A percentile compares a stretch with the other conserved stretches of the same genome.
phyloP scores from a whole-genome alignment of 1,284 basidiomycete species.

The Apiotrichum gracile region DNA sequence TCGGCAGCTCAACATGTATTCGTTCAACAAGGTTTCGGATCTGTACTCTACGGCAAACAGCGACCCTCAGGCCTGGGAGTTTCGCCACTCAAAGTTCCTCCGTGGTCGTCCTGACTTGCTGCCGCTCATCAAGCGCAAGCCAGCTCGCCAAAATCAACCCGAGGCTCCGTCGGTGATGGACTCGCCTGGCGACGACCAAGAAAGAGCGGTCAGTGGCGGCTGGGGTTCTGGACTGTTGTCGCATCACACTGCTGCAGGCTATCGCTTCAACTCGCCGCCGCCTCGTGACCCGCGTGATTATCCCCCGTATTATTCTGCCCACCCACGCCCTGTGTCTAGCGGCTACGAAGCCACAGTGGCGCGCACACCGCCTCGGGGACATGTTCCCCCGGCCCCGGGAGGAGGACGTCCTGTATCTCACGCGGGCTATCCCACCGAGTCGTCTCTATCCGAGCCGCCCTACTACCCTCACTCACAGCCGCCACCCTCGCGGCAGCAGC shows the following conservation, averaged over 20 bases:
- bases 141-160: constrained; percentile 26
- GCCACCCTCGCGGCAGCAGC: constrained; percentile 9
- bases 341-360: background rate
- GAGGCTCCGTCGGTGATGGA: constrained; percentile 9
- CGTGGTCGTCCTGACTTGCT: constrained; percentile 46
- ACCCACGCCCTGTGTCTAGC: background rate
- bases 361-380: background rate
- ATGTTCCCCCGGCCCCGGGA: background rate
- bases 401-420: background rate
- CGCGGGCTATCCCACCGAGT: constrained; percentile 3
- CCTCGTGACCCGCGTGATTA: background rate
- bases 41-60: constrained; percentile 36
- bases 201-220: background rate
- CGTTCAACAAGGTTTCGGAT: constrained; percentile 49
- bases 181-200: constrained; percentile 25
- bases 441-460: constrained; percentile 20
- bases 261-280: background rate
- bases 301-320: background rate
- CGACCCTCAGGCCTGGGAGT: constrained; percentile 48
- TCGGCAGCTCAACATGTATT: constrained; percentile 50
- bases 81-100: constrained; percentile 47
- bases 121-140: constrained; percentile 45
- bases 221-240: background rate
- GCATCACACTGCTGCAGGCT: background rate
- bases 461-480: constrained; percentile 16